Conservation (phyloP, 179 eudicot genomes). For the Drosera spatulata region DNA sequence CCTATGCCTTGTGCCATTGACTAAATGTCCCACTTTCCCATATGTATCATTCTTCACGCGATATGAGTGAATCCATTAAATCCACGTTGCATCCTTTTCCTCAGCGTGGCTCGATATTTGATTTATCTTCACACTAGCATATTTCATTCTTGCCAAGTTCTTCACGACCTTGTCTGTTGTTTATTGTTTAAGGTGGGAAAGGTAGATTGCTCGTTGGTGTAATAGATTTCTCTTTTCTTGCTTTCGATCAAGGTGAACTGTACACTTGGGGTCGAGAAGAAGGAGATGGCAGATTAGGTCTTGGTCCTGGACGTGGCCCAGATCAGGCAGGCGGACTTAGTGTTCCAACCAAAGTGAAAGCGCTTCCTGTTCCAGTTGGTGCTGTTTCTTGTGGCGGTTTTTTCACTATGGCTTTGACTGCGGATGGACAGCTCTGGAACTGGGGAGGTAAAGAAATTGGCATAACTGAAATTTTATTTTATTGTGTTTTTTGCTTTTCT, state of each 20-base stretch:
- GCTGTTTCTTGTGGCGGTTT: slow-evolving; percentile 94
- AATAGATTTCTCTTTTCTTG: background rate
- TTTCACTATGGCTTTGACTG: slow-evolving; percentile 73
- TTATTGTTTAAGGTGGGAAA: background rate
- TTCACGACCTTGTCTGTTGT: background rate
- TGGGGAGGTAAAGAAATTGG: slow-evolving; percentile 76
- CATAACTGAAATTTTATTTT: too few species aligned
- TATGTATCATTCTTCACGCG: background rate
- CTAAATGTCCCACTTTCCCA: background rate
- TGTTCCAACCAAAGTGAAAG: slow-evolving; percentile 67
- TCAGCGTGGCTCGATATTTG: too few species aligned
- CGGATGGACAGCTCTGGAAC: slow-evolving; percentile 81
- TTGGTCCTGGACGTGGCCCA: slow-evolving; percentile 95
- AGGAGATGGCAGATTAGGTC: slow-evolving; percentile 98
- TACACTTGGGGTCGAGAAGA: slow-evolving; percentile 98
- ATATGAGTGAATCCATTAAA: background rate
- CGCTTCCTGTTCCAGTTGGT: slow-evolving; percentile 54
- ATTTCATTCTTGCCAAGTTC: too few species aligned
- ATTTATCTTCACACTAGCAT: too few species aligned
- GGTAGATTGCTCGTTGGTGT: background rate
- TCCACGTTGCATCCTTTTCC: too few species aligned
- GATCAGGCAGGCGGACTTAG: slow-evolving; percentile 81
- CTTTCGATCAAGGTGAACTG: slow-evolving; percentile 43
- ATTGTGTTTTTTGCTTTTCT: too few species aligned
- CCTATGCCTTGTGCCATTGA: too few species aligned